Conservation (phyloP, 2,329 filamentous ascomycete genomes). For the Alternaria hordeiaustralica region DNA sequence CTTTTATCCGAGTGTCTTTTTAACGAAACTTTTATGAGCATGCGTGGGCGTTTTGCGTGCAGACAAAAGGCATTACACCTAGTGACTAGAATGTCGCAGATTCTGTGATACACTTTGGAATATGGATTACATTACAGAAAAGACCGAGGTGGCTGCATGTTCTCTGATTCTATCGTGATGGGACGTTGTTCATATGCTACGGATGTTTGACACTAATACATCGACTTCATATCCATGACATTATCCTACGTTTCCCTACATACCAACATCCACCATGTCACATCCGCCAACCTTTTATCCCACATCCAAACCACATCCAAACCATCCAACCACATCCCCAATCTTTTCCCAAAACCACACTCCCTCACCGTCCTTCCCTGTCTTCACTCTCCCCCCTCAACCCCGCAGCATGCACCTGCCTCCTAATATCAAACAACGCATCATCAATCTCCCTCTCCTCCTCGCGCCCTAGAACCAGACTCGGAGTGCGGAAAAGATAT, state of each 20-base stretch:
- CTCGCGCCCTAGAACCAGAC: slow-evolving; percentile 65
- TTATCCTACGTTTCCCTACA: neutral
- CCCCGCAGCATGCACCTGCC: slow-evolving; percentile 74
- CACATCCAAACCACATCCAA: neutral
- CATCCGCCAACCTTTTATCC: too few relatives aligned
- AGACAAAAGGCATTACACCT: neutral
- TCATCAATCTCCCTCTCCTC: slow-evolving; percentile 78
- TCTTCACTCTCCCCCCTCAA: slow-evolving; percentile 50
- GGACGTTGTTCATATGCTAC: neutral
- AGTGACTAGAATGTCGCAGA: neutral
- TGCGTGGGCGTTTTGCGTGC: neutral
- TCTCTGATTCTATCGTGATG: neutral
- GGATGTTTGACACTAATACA: neutral
- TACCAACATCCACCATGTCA: too few relatives aligned
- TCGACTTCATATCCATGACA: neutral
- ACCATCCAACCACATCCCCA: neutral
- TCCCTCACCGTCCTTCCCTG: neutral
- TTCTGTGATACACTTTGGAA: neutral
- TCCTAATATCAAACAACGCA: slow-evolving; percentile 78
- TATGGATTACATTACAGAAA: neutral
- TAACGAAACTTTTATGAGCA: neutral
- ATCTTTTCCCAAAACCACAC: neutral
- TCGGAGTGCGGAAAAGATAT: slow-evolving; percentile 60
- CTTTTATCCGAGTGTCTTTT: neutral
- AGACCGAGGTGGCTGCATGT: neutral